Evolutionary conservation across 192 early-diverging fungal genomes (phyloP), one percentile per base, ranked within the genome.

Genomic region (Entomortierella lignicola): DNA sequence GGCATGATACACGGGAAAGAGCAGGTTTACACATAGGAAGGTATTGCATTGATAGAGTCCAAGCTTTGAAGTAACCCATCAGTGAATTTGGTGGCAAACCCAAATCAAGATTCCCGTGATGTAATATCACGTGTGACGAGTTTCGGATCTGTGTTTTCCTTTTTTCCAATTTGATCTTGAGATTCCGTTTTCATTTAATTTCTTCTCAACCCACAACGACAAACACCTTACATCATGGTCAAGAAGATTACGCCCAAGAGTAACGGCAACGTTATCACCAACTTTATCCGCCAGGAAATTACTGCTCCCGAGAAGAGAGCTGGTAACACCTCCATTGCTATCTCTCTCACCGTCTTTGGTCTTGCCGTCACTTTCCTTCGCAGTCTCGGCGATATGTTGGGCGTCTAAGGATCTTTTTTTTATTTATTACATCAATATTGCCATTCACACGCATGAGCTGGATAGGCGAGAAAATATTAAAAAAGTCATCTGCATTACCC

Each of bases 271-370:
- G 75, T 48, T 52, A 60, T 79, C 57, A 79, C 75, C 61, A 79
- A 79, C 75, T 79, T 79, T 30, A 79, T 79, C 57, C 75, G 75
- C 32, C 69, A 69, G 51, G 84, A 85, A 75, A 71, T 88, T 54
- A 83, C 83, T 60, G 83, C 84, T n/a, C 82, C 86, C 53, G 86
- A 88, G 56, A 85, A 88, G 69, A 79, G 84, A 26, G 71, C 71
- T 30, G 86, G 84, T 43, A 88, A 85, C 65, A 82, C 83, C 72
- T 84, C 80, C 55, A 85, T 88, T 59, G 86, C 86, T 29, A 70
- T 88, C 66, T 88, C 86, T n/a, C 51, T 88, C 42, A 83, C 84
- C 53, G 86, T 88, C 43, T 88, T 88, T 62, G 77, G 84, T 32
- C 77, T 83, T 51, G 86, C 86, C 31, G 81, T 88, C 51, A 85